These are phyloP conservation scores for Orbilia blumenaviensis DNA, from an alignment of 2,329 filamentous ascomycete species.

Conservation along the genomic window DNA sequence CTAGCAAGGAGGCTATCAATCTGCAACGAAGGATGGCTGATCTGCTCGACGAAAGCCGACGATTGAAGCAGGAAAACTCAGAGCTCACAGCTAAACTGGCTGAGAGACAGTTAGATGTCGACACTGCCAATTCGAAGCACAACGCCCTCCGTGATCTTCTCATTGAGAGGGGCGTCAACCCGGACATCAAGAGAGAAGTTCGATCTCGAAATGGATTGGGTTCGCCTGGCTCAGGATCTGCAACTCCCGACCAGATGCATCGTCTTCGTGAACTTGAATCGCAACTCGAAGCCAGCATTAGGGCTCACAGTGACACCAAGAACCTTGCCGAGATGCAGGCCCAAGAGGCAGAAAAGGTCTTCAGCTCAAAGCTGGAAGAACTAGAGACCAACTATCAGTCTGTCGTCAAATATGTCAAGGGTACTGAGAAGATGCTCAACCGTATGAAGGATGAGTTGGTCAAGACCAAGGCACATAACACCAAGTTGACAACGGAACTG, in stretches of 20 bases:
- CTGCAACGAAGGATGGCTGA: constrained; percentile 90
- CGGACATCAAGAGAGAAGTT: constrained; percentile 69
- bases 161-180: constrained; percentile 84
- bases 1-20: constrained; percentile 87
- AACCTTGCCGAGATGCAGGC: constrained; percentile 78
- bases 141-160: constrained; percentile 92
- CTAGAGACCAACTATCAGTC: constrained; percentile 98
- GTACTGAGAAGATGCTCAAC: constrained; percentile 98
- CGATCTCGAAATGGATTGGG: constrained; percentile 70
- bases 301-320: constrained; percentile 86
- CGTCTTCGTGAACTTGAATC: constrained; percentile 86
- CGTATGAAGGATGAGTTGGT: constrained; percentile 98
- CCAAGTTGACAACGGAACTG: constrained; percentile 82
- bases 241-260: constrained; percentile 75
- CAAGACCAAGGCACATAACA: constrained; percentile 87
- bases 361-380: constrained; percentile 90
- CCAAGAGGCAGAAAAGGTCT: constrained; percentile 85
- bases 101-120: constrained; percentile 89
- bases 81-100: constrained; percentile 85
- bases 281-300: constrained; percentile 78
- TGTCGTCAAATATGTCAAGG: constrained; percentile 96
- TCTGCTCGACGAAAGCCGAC: constrained; percentile 81
- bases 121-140: constrained; percentile 89
- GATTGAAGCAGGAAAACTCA: constrained; percentile 79
- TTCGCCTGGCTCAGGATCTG: constrained; percentile 77